Evolutionary conservation across 148 eudicot species (phyloP).

Genomic region (Silene conica): DNA sequence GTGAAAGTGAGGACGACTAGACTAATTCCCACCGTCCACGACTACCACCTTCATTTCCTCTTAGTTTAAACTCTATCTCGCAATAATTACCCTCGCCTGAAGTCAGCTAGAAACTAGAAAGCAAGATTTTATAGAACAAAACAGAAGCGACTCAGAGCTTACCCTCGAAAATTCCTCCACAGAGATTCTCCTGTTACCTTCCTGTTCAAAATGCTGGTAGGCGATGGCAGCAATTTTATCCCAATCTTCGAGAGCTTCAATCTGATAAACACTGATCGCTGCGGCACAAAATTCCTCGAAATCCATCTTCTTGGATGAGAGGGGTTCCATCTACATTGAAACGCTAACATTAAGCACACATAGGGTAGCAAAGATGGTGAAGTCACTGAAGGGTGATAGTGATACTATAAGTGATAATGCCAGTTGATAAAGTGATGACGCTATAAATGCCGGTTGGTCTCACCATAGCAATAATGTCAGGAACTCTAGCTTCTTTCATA

Average conservation of each 20-base stretch:
- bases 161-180: constrained; percentile 83
- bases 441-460: constrained; percentile 26
- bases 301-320: constrained; percentile 56
- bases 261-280: constrained; percentile 72
- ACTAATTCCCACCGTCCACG: too few species aligned
- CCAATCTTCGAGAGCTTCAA: constrained; percentile 92
- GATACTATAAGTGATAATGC: too few species aligned
- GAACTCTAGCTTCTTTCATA: constrained; percentile 72
- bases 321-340: constrained; percentile 66
- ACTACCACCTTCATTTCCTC: too few species aligned
- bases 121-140: neutral
- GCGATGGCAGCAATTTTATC: constrained; percentile 66
- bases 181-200: constrained; percentile 62
- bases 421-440: too few species aligned
- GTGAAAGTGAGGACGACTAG: too few species aligned
- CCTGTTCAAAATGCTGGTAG: constrained; percentile 62
- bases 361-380: neutral
- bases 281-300: constrained; percentile 92
- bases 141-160: neutral
- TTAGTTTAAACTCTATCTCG: too few species aligned
- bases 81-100: too few species aligned
- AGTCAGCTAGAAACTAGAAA: neutral
- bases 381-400: neutral
- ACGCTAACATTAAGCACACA: constrained; percentile 6
- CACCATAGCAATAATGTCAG: constrained; percentile 65